Evolutionary conservation across 805 yeast genomes (phyloP), one percentile per base, ranked within the genome.

Genomic region (Nematodospora valgi): DNA sequence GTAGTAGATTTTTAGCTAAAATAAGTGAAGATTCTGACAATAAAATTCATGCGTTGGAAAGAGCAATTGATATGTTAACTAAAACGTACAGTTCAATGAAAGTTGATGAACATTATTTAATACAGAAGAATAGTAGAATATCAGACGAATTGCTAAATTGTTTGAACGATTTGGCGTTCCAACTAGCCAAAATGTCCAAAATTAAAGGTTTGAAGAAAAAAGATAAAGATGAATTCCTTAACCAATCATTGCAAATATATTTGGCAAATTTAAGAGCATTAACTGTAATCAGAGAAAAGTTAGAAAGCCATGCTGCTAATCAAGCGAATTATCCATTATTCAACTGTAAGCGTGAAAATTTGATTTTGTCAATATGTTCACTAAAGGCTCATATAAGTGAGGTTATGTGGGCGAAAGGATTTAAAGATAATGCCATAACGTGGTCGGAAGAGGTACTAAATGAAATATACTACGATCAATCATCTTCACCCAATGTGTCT

Each of bases 401-500:
- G 43, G 49, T 67, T 11, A 53, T 66, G 50, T 67, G 71, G 71
- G 60, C 60, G 6, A 56, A 52, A 41, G 70, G 70, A 5, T 59
- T 44, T 44, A 55, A 56, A 38, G 47, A 58, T 38, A 58, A 60
- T 34, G 70, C 72, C 16, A 52, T 63, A 26, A 47, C 63, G 2
- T 65, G 72, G 72, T 54, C 58, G 11, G 71, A 67, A 42, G 68
- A 67, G 37, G 60, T 65, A 4, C 49, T 67, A 6, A 67, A 62
- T 30, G 61, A 59, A 15, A 48, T 59, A 20, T 66, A 56, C 42
- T 53, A 51, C 37, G 54, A 50, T 33, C 56, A 56, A 43, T 48
- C 52, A 27, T 46, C 51, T 22, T 44, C 54, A 11, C 36, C 56
- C 3, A 47, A 52, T 16, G 59, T 55, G 0, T 49, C 58, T 3